A percentile compares a stretch with the other conserved stretches of the same genome.
Evolutionary conservation across 805 yeast species (phyloP).

Genomic region (Ogataea corticis): DNA sequence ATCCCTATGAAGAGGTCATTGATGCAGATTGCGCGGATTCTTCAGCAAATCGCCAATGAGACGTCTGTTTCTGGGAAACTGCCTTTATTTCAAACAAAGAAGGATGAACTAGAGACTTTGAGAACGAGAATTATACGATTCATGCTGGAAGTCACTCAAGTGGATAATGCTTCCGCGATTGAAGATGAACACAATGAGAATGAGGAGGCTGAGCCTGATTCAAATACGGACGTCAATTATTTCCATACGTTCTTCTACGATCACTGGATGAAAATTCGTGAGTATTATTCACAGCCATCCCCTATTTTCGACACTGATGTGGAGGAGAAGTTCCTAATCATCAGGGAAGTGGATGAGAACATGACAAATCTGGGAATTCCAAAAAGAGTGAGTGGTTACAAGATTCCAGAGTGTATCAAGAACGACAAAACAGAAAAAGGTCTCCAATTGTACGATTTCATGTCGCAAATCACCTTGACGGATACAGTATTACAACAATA

Average conservation of each 20-base stretch:
- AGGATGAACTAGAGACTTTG: constrained; percentile 42
- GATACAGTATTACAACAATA: constrained; percentile 48
- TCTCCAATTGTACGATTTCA: constrained; percentile 64
- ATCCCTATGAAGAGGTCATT: constrained; percentile 56
- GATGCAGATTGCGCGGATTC: constrained; percentile 75
- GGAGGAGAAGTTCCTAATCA: constrained; percentile 27
- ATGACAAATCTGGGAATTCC: constrained; percentile 61
- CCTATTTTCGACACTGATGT: constrained; percentile 11
- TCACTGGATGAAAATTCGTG: constrained; percentile 41
- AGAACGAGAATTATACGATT: constrained; percentile 42
- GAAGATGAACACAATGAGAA: constrained; percentile 3
- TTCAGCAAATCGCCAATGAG: constrained; percentile 87
- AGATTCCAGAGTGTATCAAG: constrained; percentile 54
- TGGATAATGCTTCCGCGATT: constrained; percentile 14
- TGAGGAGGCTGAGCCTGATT: constrained; percentile 7
- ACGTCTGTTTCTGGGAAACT: constrained; percentile 65
- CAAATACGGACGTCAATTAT: constrained; percentile 32
- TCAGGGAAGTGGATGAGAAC: constrained; percentile 46
- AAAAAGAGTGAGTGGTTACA: constrained; percentile 51
- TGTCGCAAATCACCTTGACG: constrained; percentile 63
- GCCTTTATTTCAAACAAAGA: constrained; percentile 45
- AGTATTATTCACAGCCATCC: constrained; percentile 21
- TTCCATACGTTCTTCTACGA: constrained; percentile 52
- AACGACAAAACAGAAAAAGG: constrained; percentile 47
- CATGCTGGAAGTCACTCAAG: constrained; percentile 34